Conservation (phyloP, 2,329 filamentous ascomycete genomes). For the Didymella segeticola region DNA sequence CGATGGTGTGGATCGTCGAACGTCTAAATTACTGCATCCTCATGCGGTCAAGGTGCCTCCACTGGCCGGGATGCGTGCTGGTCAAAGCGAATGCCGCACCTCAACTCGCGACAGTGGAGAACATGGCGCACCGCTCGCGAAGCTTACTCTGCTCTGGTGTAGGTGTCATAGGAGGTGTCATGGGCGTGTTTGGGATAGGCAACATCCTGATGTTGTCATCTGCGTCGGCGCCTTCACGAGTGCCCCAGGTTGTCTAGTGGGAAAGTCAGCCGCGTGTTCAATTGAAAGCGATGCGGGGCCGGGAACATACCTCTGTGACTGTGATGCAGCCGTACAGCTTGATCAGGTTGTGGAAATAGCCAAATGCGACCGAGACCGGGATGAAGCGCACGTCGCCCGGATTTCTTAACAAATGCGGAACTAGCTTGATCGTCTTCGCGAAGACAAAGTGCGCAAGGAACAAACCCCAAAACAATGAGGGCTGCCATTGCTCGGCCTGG, state of each 20-base stretch:
- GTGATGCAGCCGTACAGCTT: conserved; percentile 88
- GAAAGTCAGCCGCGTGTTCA: conserved; percentile 25
- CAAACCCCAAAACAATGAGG: conserved; percentile 39
- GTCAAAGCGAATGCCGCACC: conserved; percentile 32
- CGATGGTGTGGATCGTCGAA: conserved; percentile 36
- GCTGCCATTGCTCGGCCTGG: conserved; percentile 30
- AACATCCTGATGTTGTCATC: conserved; percentile 59
- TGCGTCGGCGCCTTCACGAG: conserved; percentile 86
- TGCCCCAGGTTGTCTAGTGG: conserved; percentile 88
- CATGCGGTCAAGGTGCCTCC: conserved; percentile 31
- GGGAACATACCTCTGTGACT: conserved; percentile 52
- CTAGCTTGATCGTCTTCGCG: conserved; percentile 89
- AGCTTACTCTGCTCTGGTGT: conserved; percentile 43
- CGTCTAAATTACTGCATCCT: conserved; percentile 47
- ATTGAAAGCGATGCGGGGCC: conserved; percentile 34
- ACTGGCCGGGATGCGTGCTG: conserved; percentile 26
- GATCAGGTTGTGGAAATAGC: conserved; percentile 90
- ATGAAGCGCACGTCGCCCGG: conserved; percentile 81
- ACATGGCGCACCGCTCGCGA: conserved; percentile 44
- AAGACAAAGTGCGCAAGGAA: conserved; percentile 64
- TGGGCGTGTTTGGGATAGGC: conserved; percentile 42
- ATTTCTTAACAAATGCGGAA: conserved; percentile 84
- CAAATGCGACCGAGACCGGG: conserved; percentile 86
- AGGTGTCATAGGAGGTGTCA: conserved; percentile 45
- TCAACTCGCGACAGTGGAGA: conserved; percentile 39